Conservation (phyloP, 129 eudicot genomes). For the Erigeron canadensis region DNA sequence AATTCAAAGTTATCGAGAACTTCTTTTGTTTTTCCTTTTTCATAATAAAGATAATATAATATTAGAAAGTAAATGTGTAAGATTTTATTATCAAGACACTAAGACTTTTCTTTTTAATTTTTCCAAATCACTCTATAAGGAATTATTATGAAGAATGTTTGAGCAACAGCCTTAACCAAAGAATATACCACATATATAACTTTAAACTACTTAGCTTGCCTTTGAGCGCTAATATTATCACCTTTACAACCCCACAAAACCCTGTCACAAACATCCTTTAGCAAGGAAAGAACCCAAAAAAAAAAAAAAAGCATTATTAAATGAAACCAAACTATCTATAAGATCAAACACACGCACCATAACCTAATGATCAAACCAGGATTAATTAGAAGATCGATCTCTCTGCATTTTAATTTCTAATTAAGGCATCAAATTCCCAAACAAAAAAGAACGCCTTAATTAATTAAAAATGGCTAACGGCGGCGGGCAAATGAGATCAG, state of each 20-base stretch:
- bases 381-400: not conserved
- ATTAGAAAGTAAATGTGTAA: constrained; percentile 1
- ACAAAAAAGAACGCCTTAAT: not conserved
- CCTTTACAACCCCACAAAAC: constrained; percentile 37
- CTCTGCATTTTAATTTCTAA: not conserved
- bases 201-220: constrained; percentile 16
- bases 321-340: constrained; percentile 20
- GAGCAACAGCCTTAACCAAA: constrained; percentile 36
- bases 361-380: constrained; percentile 21
- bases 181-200: constrained; percentile 24
- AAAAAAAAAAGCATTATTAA: constrained; percentile 18
- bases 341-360: constrained; percentile 12
- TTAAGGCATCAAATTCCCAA: not conserved
- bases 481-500: constrained; percentile 47
- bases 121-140: constrained; percentile 11
- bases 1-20: no score
- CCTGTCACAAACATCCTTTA: constrained; percentile 24
- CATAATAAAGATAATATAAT: not conserved
- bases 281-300: constrained; percentile 35
- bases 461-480: constrained; percentile 47
- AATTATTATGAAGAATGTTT: constrained; percentile 13
- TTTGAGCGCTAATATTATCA: constrained; percentile 11
- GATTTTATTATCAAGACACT: not conserved
- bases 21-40: not conserved
- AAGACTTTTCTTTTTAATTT: not conserved